Evolutionary conservation across 768 basidiomycete genomes (phyloP).

Genomic region (Chalciporus piperatus): DNA sequence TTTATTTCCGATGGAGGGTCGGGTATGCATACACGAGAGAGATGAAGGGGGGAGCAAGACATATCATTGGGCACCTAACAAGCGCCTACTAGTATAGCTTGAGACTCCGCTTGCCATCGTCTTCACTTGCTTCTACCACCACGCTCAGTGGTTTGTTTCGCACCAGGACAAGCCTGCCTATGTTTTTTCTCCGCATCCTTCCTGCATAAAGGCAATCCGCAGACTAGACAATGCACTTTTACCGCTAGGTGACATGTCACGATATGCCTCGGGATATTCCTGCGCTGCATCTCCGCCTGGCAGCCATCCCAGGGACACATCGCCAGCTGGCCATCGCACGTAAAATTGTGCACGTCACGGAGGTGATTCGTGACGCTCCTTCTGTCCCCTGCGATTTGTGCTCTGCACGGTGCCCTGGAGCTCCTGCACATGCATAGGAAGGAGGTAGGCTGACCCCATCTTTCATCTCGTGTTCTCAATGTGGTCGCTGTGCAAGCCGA

Average conservation of each 20-base stretch:
- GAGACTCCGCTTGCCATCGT: constrained; percentile 10
- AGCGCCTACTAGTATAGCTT: no score
- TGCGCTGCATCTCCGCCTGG: constrained; percentile 15
- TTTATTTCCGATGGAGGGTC: no score
- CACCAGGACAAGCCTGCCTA: constrained; percentile 7
- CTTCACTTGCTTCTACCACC: constrained; percentile 1
- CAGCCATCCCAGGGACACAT: constrained; percentile 21
- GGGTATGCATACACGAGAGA: no score
- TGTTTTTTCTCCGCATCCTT: constrained; percentile 27
- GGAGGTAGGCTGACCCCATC: constrained; percentile 4
- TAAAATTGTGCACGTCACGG: constrained; percentile 18
- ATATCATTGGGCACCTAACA: no score
- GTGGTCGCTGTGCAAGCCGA: constrained; percentile 7
- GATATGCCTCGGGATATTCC: constrained; percentile 27
- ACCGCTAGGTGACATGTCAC: constrained; percentile 23
- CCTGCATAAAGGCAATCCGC: constrained; percentile 18
- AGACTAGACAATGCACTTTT: constrained; percentile 16
- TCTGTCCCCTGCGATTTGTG: constrained; percentile 16
- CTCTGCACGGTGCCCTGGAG: constrained; percentile 10
- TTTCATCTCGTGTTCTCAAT: constrained; percentile 8
- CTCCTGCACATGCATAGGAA: constrained; percentile 23
- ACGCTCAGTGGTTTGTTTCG: background rate
- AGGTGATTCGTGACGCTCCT: constrained; percentile 20
- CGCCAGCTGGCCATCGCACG: constrained; percentile 12
- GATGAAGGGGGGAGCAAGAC: background rate